These are phyloP conservation scores for Arthroderma sp. DNA, from an alignment of 2,329 filamentous ascomycete species.

Conservation along the genomic window DNA sequence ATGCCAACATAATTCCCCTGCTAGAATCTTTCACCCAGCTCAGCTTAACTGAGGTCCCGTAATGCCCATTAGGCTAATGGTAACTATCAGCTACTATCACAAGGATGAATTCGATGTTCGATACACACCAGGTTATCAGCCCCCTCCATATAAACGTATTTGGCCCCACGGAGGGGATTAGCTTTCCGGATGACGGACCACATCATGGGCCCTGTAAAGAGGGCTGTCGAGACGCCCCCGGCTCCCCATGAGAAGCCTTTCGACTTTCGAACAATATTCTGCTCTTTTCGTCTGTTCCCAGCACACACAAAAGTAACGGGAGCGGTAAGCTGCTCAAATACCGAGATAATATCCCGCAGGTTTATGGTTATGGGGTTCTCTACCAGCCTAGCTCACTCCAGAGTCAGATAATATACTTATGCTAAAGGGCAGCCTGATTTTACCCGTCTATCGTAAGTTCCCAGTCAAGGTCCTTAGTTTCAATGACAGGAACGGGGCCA, in stretches of 20 bases:
- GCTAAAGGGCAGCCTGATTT: neutral
- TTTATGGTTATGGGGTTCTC: constrained; percentile 60
- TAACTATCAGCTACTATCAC: constrained; percentile 6
- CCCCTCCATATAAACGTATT: constrained; percentile 82
- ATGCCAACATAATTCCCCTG: constrained; percentile 70
- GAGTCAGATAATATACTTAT: neutral
- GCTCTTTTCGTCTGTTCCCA: constrained; percentile 83
- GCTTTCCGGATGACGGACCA: constrained; percentile 57
- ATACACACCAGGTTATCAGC: constrained; percentile 56
- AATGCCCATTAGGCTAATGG: constrained; percentile 63
- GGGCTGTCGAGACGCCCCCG: constrained; percentile 70
- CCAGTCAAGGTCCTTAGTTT: constrained; percentile 63
- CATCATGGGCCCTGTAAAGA: constrained; percentile 75
- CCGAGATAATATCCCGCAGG: constrained; percentile 55
- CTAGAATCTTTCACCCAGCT: constrained; percentile 80
- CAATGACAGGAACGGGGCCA: constrained; percentile 64
- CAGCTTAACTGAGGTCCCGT: constrained; percentile 76
- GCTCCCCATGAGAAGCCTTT: constrained; percentile 93
- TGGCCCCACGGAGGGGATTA: constrained; percentile 54
- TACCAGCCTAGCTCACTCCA: constrained; percentile 44
- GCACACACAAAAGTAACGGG: constrained; percentile 85
- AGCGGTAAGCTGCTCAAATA: constrained; percentile 71
- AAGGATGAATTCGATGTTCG: neutral
- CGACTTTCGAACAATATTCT: constrained; percentile 78
- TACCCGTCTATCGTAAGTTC: constrained; percentile 67